These are phyloP conservation scores for Calocera viscosa DNA, from an alignment of 768 basidiomycete species.

Conservation along the genomic window DNA sequence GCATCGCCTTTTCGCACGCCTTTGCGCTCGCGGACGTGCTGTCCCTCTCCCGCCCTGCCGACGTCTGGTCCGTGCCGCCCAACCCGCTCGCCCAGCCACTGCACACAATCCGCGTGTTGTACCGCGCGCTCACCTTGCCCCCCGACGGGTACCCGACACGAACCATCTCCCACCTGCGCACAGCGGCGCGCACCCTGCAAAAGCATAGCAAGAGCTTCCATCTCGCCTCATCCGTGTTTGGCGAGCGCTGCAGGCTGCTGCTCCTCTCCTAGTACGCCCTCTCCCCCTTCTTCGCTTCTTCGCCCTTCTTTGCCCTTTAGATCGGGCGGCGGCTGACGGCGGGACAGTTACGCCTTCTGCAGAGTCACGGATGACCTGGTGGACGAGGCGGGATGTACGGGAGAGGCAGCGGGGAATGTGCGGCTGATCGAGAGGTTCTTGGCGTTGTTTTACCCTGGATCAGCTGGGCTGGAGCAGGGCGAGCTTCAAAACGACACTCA, in stretches of 20 bases:
- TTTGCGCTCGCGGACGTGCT: constrained; percentile 1
- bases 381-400: background rate
- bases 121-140: background rate
- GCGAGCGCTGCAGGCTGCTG: background rate
- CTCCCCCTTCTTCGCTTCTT: background rate
- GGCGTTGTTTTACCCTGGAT: background rate
- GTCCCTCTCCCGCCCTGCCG: background rate
- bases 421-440: background rate
- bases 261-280: background rate
- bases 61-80: background rate
- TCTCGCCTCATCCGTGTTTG: background rate
- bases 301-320: background rate
- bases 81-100: background rate
- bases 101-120: background rate
- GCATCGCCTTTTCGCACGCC: background rate
- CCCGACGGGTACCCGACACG: background rate
- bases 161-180: background rate
- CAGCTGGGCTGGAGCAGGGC: background rate
- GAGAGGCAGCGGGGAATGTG: background rate
- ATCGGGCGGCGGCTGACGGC: background rate
- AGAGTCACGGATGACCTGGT: background rate
- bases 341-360: background rate
- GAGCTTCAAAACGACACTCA: background rate
- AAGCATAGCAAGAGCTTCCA: background rate
- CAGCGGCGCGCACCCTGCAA: background rate